Percentiles rank a stretch among this genome's conserved stretches.
Evolutionary conservation across 75 land plant species (phyloP).

Genomic region (Sequoia sempervirens): DNA sequence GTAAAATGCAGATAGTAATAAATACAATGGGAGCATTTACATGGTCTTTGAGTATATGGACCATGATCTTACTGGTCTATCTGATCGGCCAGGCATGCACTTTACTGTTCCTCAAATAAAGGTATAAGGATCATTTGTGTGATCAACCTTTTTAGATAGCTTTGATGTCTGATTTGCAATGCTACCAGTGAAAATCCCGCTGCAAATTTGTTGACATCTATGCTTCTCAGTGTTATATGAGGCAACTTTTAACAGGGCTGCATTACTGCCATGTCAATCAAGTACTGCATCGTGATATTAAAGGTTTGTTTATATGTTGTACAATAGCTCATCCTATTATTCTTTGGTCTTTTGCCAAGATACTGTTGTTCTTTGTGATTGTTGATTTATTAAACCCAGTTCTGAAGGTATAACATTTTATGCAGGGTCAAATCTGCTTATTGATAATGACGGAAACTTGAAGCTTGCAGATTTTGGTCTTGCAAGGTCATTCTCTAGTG

Average conservation of each 20-base stretch:
- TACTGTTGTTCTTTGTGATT: not conserved
- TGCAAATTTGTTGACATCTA: not conserved
- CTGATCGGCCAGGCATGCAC: conserved; percentile 89
- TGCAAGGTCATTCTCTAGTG: conserved; percentile 75
- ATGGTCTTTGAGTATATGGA: conserved; percentile 99
- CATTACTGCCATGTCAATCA: conserved; percentile 95
- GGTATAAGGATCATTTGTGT: conserved; percentile 29
- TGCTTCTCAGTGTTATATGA: conserved; percentile 83
- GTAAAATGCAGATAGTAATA: conserved; percentile 55
- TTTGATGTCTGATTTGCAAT: not conserved
- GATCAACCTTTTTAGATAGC: not conserved
- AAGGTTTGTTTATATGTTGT: conserved; percentile 42
- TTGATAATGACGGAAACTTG: conserved; percentile 84
- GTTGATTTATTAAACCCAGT: not conserved
- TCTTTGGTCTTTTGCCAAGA: not conserved
- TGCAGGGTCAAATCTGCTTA: conserved; percentile 76
- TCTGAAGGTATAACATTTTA: not conserved
- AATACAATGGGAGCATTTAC: conserved; percentile 85
- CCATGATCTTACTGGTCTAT: conserved; percentile 93
- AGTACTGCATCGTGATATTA: conserved; percentile 95
- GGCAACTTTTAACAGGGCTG: conserved; percentile 80
- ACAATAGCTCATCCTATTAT: not conserved
- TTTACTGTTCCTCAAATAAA: conserved; percentile 90
- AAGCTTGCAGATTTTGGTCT: conserved; percentile 99
- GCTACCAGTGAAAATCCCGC: not conserved